These are phyloP conservation scores for Cytospora mali DNA, from an alignment of 2,329 filamentous ascomycete genomes.

Conservation along the genomic window DNA sequence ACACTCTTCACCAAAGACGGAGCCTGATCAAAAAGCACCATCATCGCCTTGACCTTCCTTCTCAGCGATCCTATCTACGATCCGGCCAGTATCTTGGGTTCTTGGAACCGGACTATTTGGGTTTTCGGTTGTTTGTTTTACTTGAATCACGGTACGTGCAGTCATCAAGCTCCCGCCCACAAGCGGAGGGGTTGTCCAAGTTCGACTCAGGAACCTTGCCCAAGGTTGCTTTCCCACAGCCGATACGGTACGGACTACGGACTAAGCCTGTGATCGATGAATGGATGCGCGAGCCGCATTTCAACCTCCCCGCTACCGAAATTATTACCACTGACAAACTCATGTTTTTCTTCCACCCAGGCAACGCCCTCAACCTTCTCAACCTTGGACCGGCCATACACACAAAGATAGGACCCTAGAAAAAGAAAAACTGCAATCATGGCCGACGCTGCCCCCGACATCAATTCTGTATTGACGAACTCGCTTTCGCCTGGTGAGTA, in stretches of 20 bases:
- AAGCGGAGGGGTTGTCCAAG: constrained; percentile 23
- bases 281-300: constrained; percentile 22
- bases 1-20: background rate
- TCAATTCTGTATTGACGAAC: constrained; percentile 96
- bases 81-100: background rate
- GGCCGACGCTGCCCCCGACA: constrained; percentile 76
- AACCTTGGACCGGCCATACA: constrained; percentile 35
- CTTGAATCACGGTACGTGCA: constrained; percentile 10
- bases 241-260: background rate
- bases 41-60: background rate
- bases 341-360: constrained; percentile 28
- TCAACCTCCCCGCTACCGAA: constrained; percentile 25
- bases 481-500: constrained; percentile 89
- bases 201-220: constrained; percentile 25
- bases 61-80: background rate
- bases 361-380: constrained; percentile 16
- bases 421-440: constrained; percentile 47
- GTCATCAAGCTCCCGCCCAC: constrained; percentile 5
- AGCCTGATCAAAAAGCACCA: background rate
- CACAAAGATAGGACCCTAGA: constrained; percentile 21
- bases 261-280: constrained; percentile 18
- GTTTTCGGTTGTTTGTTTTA: constrained; percentile 9
- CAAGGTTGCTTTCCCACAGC: constrained; percentile 9
- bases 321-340: constrained; percentile 28
- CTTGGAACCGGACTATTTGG: constrained; percentile 7